Evolutionary conservation across 2,329 filamentous ascomycete genomes (phyloP).

Genomic region (Xylariaceae sp.): DNA sequence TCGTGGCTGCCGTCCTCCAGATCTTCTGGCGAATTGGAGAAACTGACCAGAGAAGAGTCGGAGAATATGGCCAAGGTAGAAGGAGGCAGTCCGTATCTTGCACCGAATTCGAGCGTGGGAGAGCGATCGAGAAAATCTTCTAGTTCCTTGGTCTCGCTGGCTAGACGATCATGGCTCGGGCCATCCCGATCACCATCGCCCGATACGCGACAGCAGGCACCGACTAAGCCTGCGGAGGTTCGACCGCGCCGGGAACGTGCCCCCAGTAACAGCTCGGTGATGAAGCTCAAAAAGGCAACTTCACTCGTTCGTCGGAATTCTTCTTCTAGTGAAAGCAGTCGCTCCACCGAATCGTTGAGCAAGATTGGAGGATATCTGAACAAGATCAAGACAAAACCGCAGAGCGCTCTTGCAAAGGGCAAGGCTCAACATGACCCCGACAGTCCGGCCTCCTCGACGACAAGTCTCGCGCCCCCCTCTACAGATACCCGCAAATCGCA

Average conservation of each 20-base stretch:
- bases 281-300: constrained; percentile 29
- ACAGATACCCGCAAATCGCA: constrained; percentile 32
- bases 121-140: constrained; percentile 39
- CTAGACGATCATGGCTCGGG: constrained; percentile 49
- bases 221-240: constrained; percentile 17
- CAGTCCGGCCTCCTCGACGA: constrained; percentile 45
- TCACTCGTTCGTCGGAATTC: constrained; percentile 22
- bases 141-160: constrained; percentile 47
- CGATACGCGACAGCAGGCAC: constrained; percentile 28
- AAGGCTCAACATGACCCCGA: constrained; percentile 28
- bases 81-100: constrained; percentile 14
- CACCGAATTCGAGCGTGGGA: constrained; percentile 27
- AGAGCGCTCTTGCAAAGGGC: constrained; percentile 38
- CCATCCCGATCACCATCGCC: constrained; percentile 48
- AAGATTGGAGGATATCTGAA: constrained; percentile 41
- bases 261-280: constrained; percentile 27
- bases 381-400: constrained; percentile 48
- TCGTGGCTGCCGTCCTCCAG: constrained; percentile 51
- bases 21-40: constrained; percentile 35
- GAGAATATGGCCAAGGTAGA: constrained; percentile 10
- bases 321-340: constrained; percentile 28
- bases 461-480: constrained; percentile 42
- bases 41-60: constrained; percentile 26
- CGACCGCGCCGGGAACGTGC: constrained; percentile 23
- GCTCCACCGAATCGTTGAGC: constrained; percentile 34